These are phyloP conservation scores for Stagonosporopsis tanaceti DNA, from an alignment of 2,329 filamentous ascomycete species.

Conservation along the genomic window DNA sequence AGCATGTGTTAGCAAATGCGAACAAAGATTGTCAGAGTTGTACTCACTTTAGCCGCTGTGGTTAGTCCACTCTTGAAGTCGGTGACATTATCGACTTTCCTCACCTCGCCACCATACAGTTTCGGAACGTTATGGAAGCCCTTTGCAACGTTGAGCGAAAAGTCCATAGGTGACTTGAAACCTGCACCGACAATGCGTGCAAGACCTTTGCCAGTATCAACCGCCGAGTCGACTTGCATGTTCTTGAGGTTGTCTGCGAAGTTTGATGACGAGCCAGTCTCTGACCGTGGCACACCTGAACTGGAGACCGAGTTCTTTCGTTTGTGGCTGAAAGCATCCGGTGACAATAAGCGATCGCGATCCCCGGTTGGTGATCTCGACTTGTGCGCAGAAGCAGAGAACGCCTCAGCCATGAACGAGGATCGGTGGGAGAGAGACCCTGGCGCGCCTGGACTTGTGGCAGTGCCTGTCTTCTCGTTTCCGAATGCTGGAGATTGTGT, in stretches of 20 bases:
- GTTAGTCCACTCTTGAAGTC: conserved; percentile 77
- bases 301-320: conserved; percentile 29
- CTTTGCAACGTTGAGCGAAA: conserved; percentile 80
- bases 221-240: conserved; percentile 61
- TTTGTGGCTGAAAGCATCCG: conserved; percentile 16
- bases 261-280: conserved; percentile 28
- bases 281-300: conserved; percentile 24
- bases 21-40: too few relatives aligned
- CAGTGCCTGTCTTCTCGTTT: conserved; percentile 17
- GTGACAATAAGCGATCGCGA: conserved; percentile 19
- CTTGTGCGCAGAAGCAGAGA: conserved; percentile 39
- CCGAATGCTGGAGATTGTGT: conserved; percentile 16
- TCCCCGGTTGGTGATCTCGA: conserved; percentile 41
- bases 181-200: conserved; percentile 77
- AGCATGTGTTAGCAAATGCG: conserved; percentile 16
- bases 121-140: conserved; percentile 89
- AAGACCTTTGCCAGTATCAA: conserved; percentile 72
- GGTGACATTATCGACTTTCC: conserved; percentile 80
- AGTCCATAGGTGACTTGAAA: conserved; percentile 82
- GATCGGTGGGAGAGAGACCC: conserved; percentile 36
- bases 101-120: conserved; percentile 83
- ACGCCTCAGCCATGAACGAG: conserved; percentile 45
- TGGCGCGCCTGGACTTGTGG: conserved; percentile 24
- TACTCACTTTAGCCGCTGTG: conserved; percentile 72
- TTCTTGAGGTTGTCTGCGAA: conserved; percentile 29